Base-by-base conservation (phyloP, 1,284 basidiomycete species). In the Neotropicomus parvogracilis region DNA sequence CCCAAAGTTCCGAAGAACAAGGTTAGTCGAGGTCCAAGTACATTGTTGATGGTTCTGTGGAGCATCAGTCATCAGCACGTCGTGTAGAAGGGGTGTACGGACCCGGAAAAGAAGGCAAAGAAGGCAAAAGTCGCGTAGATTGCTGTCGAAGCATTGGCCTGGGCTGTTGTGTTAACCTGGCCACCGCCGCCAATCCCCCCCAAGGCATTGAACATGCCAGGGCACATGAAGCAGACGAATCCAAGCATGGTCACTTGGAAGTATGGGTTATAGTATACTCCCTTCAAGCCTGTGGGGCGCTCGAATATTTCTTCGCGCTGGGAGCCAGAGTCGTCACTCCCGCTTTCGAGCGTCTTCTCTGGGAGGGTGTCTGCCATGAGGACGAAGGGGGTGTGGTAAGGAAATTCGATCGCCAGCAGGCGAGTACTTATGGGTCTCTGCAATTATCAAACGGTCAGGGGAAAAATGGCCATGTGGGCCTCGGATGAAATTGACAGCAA, bases 1-100 rank as follows among this genome's bases (percentile, higher is more conserved):
- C 85, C 86, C 6, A 72, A 64, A 17, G 80, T 83, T 42, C 90
- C 90, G 13, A 91, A 57, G 20, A 83, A 70, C 14, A 93, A 79
- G 0, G 88, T 89, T 11, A 82, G 57, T 16, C 79, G 75, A 24
- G 86, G 73, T n/a, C 90, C 90, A 31, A 93, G 72, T 51, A 79
- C 78, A 59, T 91, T 85, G 72, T 88, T 82, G 66, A 90, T 70
- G 20, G 86, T 83, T 28, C 85, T 88, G 50, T 53, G 28, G 13
- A 16, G 13, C 8, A 28, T 46, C 36, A 29, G 16, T 26, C 14
- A 29, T 40, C 31, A 3, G 4, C 1, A n/a, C 20, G 35, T 19
- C 16, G 34, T 10, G 41, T 20, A 19, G 8, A 41, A 31, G 17
- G 48, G 12, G 6, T 60, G 59, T 12, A 50, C 66, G 6, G 4